phyloP scores from a whole-genome alignment of 139 green algal species.

The Asterochloris sp. region DNA sequence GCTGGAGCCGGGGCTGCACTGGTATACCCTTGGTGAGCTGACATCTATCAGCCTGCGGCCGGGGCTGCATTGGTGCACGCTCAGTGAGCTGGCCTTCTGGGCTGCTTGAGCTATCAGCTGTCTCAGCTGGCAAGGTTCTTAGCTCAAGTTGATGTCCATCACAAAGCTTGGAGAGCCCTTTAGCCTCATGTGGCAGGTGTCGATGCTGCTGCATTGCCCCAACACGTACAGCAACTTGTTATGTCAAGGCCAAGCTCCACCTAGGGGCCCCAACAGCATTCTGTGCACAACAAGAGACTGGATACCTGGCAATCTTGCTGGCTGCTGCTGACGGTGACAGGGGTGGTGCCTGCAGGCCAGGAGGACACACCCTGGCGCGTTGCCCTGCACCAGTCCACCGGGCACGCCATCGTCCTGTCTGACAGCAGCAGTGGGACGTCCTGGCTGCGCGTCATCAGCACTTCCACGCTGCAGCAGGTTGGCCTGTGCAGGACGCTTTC shows the following conservation, averaged over 20 bases:
- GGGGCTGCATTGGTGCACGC: neutral
- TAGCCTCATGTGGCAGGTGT: too few relatives aligned
- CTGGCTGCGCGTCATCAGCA: slow-evolving; percentile 4
- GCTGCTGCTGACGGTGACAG: neutral
- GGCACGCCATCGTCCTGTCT: neutral
- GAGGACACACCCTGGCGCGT: neutral
- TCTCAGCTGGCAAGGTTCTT: too few relatives aligned
- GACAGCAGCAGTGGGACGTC: slow-evolving; percentile 1
- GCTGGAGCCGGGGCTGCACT: neutral
- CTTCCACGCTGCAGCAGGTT: slow-evolving; percentile 1
- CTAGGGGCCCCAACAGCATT: neutral
- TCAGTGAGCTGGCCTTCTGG: neutral
- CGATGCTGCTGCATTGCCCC: neutral
- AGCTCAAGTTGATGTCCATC: neutral
- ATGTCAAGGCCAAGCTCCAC: neutral
- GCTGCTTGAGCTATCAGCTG: neutral
- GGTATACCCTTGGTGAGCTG: slow-evolving; percentile 6
- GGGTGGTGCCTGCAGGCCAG: neutral
- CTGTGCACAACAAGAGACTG: neutral
- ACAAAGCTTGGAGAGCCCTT: too few relatives aligned
- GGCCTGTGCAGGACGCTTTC: too few relatives aligned
- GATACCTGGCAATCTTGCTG: neutral
- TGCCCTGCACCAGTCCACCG: neutral
- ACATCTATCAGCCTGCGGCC: neutral
- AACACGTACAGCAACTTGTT: neutral